Evolutionary conservation across 2,329 filamentous ascomycete species (phyloP).

Genomic region (Epichloe brachyelytri): DNA sequence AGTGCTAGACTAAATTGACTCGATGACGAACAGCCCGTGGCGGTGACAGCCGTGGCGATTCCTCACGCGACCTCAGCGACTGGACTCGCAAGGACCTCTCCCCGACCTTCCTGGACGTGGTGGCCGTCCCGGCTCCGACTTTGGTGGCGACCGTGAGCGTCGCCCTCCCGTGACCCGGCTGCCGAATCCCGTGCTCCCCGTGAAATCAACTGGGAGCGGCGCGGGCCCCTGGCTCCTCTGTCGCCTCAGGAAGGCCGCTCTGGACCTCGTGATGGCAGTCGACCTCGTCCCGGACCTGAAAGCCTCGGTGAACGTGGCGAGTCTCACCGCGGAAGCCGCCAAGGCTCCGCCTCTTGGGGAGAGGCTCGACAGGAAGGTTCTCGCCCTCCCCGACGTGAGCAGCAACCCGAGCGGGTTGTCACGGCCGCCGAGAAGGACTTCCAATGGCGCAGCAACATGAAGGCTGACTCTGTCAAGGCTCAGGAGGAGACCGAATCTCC

Average conservation of each 20-base stretch:
- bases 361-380: conserved; percentile 64
- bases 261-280: conserved; percentile 42
- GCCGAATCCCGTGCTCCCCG: conserved; percentile 50
- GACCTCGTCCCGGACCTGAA: conserved; percentile 32
- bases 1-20: background rate
- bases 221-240: conserved; percentile 72
- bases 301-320: conserved; percentile 46
- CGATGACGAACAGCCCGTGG: conserved; percentile 57
- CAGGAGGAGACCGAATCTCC: conserved; percentile 60
- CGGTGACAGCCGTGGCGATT: conserved; percentile 48
- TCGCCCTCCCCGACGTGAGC: conserved; percentile 64
- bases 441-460: conserved; percentile 88
- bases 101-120: conserved; percentile 51
- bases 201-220: conserved; percentile 85
- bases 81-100: conserved; percentile 87
- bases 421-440: conserved; percentile 88
- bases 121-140: conserved; percentile 34
- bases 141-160: conserved; percentile 36
- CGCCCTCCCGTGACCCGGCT: conserved; percentile 50
- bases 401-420: conserved; percentile 54
- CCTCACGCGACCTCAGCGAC: conserved; percentile 66
- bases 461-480: conserved; percentile 60
- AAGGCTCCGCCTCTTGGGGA: conserved; percentile 66
- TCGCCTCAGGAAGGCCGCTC: conserved; percentile 36
- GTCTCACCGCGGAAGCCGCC: conserved; percentile 46